phyloP scores from a whole-genome alignment of 805 yeast genomes.

The Candida wancherniae region DNA sequence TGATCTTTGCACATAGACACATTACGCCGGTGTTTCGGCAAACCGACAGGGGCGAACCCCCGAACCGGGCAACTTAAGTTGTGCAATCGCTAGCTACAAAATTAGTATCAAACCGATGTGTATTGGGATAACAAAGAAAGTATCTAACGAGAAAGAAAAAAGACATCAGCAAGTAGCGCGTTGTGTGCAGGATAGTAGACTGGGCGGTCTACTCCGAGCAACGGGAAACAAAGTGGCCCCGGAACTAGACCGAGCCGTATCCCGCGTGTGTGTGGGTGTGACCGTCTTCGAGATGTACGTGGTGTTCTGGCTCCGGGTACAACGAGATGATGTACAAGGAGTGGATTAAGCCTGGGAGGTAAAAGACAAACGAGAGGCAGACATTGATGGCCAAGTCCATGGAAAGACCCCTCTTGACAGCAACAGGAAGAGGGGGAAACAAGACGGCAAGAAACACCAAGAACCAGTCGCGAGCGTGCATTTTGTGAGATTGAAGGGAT shows the following conservation, averaged over 20 bases:
- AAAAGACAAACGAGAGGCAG: slow-evolving; percentile 65
- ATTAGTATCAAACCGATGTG: too few species aligned
- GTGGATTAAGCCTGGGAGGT: slow-evolving; percentile 73
- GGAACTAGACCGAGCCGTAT: slow-evolving; percentile 7
- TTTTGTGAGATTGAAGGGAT: too few species aligned
- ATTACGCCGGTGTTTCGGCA: slow-evolving; percentile 39
- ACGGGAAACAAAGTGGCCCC: background rate
- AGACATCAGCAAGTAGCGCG: slow-evolving; percentile 1
- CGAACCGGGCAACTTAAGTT: slow-evolving; percentile 45
- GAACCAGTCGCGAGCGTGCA: slow-evolving; percentile 53
- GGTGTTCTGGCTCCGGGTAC: slow-evolving; percentile 48
- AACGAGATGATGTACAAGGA: slow-evolving; percentile 72
- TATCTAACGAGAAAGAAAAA: slow-evolving; percentile 2
- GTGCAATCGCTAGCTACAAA: slow-evolving; percentile 27
- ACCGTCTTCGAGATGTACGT: slow-evolving; percentile 14
- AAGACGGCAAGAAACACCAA: slow-evolving; percentile 65
- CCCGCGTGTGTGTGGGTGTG: slow-evolving; percentile 1
- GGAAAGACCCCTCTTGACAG: slow-evolving; percentile 69
- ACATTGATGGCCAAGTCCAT: slow-evolving; percentile 67
- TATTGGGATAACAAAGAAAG: background rate
- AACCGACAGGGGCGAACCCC: slow-evolving; percentile 21
- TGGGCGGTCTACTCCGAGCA: too few species aligned
- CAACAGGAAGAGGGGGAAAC: slow-evolving; percentile 76
- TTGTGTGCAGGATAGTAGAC: too few species aligned
- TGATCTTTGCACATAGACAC: slow-evolving; percentile 45